Base-by-base conservation (phyloP, 371 early-diverging fungal species). In the Spraguea lophii region DNA sequence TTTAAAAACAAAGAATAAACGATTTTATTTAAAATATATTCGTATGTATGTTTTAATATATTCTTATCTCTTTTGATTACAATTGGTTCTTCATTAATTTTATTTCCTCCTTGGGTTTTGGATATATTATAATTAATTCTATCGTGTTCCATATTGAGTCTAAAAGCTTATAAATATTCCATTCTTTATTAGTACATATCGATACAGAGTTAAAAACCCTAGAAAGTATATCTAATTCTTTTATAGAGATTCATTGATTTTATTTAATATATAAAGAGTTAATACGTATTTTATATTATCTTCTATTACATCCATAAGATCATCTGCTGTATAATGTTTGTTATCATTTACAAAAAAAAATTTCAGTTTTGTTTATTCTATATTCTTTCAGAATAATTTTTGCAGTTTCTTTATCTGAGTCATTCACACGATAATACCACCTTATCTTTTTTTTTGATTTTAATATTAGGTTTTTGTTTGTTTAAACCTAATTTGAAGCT, bases 101-200 rank as follows among this genome's bases (percentile, higher is more conserved):
- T 48, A 86, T 62, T 70, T 81, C 78, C 35, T 93, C 93, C 70
- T 89, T 89, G 4, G 93, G 94, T 63, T 93, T 94, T 26, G 94
- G 85, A 75, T 92, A 97, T 37, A 94, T 80, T 40, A 63, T 39
- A 16, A 59, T 54, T 22, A 70, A 47, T 45, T 56, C 44, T 23
- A 70, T 47, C 46, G 61, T 58, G 13, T 49, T 57, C 70, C 70
- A 70, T 10, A 54, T 46, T 20, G 78, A 86, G 38, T 84, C 84
- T 52, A 93, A 67, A 57, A 94, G 69, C 55, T 88, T 88, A 68
- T 97, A 95, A 78, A 92, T 90, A 61, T 95, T 97, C 95, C 95
- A 94, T 59, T 80, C 90, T 62, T 89, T 85, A 67, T 92, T 83
- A 7, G 91, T 81, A 54, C 83, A 84, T 56, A 97, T 80, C 39